Base-by-base conservation (phyloP, 306 rosid genomes). In the Glycyrrhiza uralensis region DNA sequence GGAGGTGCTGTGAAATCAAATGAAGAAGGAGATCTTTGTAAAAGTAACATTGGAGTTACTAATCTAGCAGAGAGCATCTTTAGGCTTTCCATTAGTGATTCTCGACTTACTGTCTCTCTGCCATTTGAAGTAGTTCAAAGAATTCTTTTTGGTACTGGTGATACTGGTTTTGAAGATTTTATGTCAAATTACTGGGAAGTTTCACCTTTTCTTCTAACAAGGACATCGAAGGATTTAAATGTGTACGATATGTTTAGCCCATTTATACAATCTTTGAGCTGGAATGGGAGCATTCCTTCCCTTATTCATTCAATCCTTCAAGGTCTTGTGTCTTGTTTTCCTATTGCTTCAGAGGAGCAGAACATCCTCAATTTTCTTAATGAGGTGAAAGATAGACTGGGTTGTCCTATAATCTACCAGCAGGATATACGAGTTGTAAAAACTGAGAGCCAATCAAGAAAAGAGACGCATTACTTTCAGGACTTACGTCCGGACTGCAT, bases 401-500 rank as follows among this genome's bases (percentile, higher is more conserved):
- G 98, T 60, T 87, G 85, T 75, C 94, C 92, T 63, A 56, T 89
- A 69, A 68, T 85, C 55, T 92, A 88, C 60, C 82, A 83, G 83
- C 94, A 92, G 82, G 96, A 89, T 75, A 82, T 92, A 26, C 84
- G 92, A 20, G 92, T 92, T 79, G 78, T 92, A 12, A 89, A 76
- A 85, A 85, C 90, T 4, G 85, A 85, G 55, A 68, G 79, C 80
- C 82, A 75, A 28, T 65, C 69, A 3, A 54, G 85, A 71, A 83
- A 61, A 73, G 98, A 92, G 81, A 60, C 74, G 20, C 94, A 92
- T 79, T 87, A 83, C 87, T 87, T 86, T 80, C 84, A 18, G 79
- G 77, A 81, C 68, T 57, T 61, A 15, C 49, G 72, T 63, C 73
- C 86, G 39, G 65, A 62, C 65, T 60, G 81, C 83, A 1, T 1